Evolutionary conservation across 176 grass and related monocot genomes (phyloP), one percentile per base, ranked within the genome.

Genomic region (Avena insularis): DNA sequence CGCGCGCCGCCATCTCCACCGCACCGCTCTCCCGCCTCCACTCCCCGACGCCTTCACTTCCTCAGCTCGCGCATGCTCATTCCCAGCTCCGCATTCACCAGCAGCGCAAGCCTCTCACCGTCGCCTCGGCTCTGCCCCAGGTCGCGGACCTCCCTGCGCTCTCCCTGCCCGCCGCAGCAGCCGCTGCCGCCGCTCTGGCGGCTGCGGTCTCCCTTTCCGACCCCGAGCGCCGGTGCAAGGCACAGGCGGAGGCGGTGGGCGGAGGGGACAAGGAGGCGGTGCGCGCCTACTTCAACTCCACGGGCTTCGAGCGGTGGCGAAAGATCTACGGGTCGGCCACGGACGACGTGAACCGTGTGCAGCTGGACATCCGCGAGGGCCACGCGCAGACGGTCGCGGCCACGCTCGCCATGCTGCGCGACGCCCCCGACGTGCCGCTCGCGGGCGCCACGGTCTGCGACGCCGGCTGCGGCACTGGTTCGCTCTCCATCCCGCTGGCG

Each of bases 201-300:
- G 88, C 76, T 3, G 87, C 86, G 1, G 57, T 95, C 2, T 94
- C 91, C 0, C 86, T 98, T 2, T 88, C 96, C 17, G 93, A 95
- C 85, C 96, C 96, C 0, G 93, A 98, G 16, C 93, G 92, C 6
- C 58, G 96, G 0, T 87, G 93, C 4, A 86, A 75, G 25, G 86
- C 84, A 43, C 96, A 96, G 87, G 93, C 96, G 0, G 90, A 92
- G 79, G 96, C 84, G 0, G 90, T 89, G n/a, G 93, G 93, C 20
- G 93, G 96, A 61, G 93, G 80, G 29, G 93, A 98, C 88, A 98
- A 98, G 88, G 96, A 95, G 73, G 93, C 92, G 2, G 96, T 96
- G 17, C 90, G 88, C 79, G 93, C 86, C 61, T 98, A 98, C 96
- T 98, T 98, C 88, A 96, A 96, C 87, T 92, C 94, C 8, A 98